Evolutionary conservation across 495 filamentous ascomycete genomes (phyloP).

Genomic region (Barbatosphaeria neglecta): DNA sequence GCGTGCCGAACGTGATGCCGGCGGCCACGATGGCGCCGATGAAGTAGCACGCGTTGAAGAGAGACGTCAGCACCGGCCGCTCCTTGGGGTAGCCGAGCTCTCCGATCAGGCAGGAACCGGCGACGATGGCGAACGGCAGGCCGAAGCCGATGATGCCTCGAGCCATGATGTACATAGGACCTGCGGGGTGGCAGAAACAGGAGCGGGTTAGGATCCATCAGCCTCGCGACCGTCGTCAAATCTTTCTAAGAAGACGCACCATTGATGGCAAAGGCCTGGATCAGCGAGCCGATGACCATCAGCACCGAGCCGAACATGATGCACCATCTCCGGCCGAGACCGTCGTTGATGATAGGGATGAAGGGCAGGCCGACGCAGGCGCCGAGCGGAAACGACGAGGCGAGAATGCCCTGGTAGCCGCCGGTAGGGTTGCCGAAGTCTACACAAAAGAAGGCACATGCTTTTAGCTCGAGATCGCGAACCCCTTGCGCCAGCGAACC

Average conservation of each 20-base stretch:
- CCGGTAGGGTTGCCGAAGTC: slow-evolving; percentile 32
- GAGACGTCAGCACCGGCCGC: slow-evolving; percentile 48
- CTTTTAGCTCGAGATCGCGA: neutral
- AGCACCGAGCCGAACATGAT: slow-evolving; percentile 47
- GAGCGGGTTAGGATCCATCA: slow-evolving; percentile 2
- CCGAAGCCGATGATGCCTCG: slow-evolving; percentile 53
- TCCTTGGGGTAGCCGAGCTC: slow-evolving; percentile 57
- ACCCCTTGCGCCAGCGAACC: no score
- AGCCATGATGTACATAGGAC: slow-evolving; percentile 50
- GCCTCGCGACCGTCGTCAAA: no score
- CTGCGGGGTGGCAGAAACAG: slow-evolving; percentile 2
- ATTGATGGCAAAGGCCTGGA: slow-evolving; percentile 40
- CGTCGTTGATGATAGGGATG: slow-evolving; percentile 46
- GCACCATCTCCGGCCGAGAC: slow-evolving; percentile 41
- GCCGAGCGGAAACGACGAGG: slow-evolving; percentile 31
- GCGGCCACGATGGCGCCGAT: slow-evolving; percentile 51
- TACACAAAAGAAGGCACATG: slow-evolving; percentile 6
- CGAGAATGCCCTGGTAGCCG: slow-evolving; percentile 33
- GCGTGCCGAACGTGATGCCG: slow-evolving; percentile 45
- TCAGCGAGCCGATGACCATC: slow-evolving; percentile 45
- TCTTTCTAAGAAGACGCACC: no score
- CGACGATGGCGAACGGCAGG: slow-evolving; percentile 51
- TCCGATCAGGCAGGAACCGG: slow-evolving; percentile 49
- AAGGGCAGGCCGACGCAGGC: slow-evolving; percentile 44
- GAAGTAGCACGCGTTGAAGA: slow-evolving; percentile 58